Base-by-base conservation (phyloP, 345 rosid genomes). In the Conringia planisiliqua region DNA sequence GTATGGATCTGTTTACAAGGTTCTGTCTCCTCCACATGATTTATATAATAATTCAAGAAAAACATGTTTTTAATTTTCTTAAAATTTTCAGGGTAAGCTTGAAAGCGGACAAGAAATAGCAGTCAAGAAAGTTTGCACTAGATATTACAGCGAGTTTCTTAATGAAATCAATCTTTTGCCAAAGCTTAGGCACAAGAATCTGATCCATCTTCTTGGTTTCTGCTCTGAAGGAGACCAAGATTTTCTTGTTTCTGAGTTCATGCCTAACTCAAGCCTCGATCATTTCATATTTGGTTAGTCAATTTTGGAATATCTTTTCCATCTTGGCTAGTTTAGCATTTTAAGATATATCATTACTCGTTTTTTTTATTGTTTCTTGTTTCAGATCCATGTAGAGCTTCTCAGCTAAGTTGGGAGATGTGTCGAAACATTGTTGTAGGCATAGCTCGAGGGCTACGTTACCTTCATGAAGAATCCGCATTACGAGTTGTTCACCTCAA, bases 201-300 rank as follows among this genome's bases (percentile, higher is more conserved):
- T 83, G 7, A 86, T 87, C 35, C 73, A 71, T 62, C 85, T 87
- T 66, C 80, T 87, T 6, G 90, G 94, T 16, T 87, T 84, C 47
- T 85, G 82, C 36, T 68, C 75, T 12, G 68, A 77, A 13, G 71
- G 38, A 68, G 77, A 79, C 38, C 86, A 86, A 70, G 59, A 74
- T 62, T 55, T 61, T n/a, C 88, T 86, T 12, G 78, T 84, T 62
- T 87, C 83, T 33, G 96, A 89, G 68, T 86, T 82, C 63, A 78
- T 87, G 87, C 85, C 89, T 50, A 87, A 87, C 68, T 48, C 60
- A 56, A 81, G 85, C 79, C 85, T 83, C 5, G 85, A 87, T 62
- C 32, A 10, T 3, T 5, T 77, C 52, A 79, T 87, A 11, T 83
- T 78, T 46, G 86, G 92, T 89, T 50, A 36, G 80, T 6, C 11